Evolutionary conservation across 208 protist genomes (phyloP).

Genomic region (Vickermania ingenoplastis): DNA sequence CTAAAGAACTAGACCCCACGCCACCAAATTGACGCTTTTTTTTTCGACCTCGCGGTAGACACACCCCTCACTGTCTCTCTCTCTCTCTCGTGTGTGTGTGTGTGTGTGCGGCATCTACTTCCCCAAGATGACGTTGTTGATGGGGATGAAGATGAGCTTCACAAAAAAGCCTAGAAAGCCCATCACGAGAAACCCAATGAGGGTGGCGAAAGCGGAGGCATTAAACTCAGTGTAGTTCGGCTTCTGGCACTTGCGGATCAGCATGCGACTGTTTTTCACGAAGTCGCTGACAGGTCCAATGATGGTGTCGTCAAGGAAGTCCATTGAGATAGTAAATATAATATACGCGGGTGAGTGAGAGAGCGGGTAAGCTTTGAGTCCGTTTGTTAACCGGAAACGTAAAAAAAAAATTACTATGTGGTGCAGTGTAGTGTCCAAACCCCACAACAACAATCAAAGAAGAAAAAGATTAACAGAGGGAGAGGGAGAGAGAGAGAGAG

Average conservation of each 20-base stretch:
- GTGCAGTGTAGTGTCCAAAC: background rate
- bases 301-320: constrained; percentile 74
- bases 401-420: background rate
- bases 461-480: background rate
- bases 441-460: constrained; percentile 8
- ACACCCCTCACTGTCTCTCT: too few species aligned
- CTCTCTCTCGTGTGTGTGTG: too few species aligned
- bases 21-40: too few species aligned
- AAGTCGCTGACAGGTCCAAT: constrained; percentile 74
- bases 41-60: too few species aligned
- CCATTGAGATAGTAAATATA: constrained; percentile 36
- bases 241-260: constrained; percentile 88
- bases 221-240: constrained; percentile 91
- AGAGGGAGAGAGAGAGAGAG: too few species aligned
- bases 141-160: constrained; percentile 94
- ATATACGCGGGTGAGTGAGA: background rate
- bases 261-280: constrained; percentile 81
- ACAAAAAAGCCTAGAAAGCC: constrained; percentile 94
- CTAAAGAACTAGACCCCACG: too few species aligned
- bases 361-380: background rate
- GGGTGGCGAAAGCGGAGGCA: constrained; percentile 70
- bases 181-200: constrained; percentile 91
- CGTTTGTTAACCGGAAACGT: background rate
- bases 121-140: constrained; percentile 94
- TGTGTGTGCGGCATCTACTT: constrained; percentile 18